phyloP scores from a whole-genome alignment of 2,329 filamentous ascomycete species.

The Didymella glomerata region DNA sequence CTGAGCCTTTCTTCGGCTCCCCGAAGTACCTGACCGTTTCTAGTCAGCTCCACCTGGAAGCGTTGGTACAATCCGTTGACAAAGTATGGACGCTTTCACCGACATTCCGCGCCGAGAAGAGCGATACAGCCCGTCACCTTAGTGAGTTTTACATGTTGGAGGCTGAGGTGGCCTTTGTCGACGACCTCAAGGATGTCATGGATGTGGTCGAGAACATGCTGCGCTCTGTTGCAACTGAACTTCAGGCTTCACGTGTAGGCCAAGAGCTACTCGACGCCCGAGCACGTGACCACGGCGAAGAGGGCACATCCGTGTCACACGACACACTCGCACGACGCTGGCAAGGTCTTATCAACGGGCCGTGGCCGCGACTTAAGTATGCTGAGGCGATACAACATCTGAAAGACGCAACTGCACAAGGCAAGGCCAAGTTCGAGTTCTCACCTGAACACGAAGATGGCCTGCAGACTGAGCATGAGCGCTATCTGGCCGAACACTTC shows the following conservation, averaged over 20 bases:
- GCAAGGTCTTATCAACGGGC: slow-evolving; percentile 73
- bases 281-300: slow-evolving; percentile 41
- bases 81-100: slow-evolving; percentile 95
- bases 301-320: slow-evolving; percentile 53
- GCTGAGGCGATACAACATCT: slow-evolving; percentile 77
- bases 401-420: slow-evolving; percentile 62
- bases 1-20: slow-evolving; percentile 75
- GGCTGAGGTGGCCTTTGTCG: slow-evolving; percentile 82
- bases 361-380: slow-evolving; percentile 88
- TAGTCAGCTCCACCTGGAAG: slow-evolving; percentile 91
- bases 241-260: slow-evolving; percentile 61
- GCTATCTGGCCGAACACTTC: slow-evolving; percentile 76
- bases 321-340: slow-evolving; percentile 72
- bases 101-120: slow-evolving; percentile 84
- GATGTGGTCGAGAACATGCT: slow-evolving; percentile 82
- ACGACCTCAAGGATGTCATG: slow-evolving; percentile 76
- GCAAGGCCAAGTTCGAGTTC: slow-evolving; percentile 68
- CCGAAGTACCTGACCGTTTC: slow-evolving; percentile 98
- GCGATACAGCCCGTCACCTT: slow-evolving; percentile 90
- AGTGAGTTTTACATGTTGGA: slow-evolving; percentile 99
- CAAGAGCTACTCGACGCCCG: slow-evolving; percentile 64
- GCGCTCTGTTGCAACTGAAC: slow-evolving; percentile 61
- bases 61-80: slow-evolving; percentile 84
- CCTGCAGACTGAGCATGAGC: slow-evolving; percentile 92
- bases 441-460: slow-evolving; percentile 75